Conservation (phyloP, 2,329 filamentous ascomycete species). For the Hymenoscyphus albidus region DNA sequence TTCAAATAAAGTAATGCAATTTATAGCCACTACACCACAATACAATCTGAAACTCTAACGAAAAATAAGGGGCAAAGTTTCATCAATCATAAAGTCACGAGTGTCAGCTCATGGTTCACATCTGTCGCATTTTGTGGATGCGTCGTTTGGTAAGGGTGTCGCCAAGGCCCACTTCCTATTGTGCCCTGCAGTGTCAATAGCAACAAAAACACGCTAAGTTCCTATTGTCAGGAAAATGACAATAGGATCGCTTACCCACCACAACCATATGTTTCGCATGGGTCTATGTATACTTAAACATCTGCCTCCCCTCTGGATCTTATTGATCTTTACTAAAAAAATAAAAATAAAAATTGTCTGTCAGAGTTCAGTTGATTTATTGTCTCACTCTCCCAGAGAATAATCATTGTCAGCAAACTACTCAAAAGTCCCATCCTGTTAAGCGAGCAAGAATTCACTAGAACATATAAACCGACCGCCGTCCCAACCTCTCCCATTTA, state of each 20-base stretch:
- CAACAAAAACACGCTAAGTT: conserved; percentile 6
- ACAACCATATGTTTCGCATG: neutral
- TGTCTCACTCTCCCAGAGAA: neutral
- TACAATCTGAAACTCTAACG: neutral
- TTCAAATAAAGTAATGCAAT: neutral
- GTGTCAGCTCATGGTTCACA: neutral
- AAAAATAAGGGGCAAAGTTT: neutral
- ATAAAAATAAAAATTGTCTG: neutral
- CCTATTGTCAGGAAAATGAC: conserved; percentile 8
- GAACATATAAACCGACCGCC: neutral
- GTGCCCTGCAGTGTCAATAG: conserved; percentile 13
- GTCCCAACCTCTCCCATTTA: neutral
- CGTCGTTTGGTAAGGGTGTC: neutral
- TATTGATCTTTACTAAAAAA: neutral
- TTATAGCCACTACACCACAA: neutral
- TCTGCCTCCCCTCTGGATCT: neutral
- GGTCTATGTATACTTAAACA: neutral
- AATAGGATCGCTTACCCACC: conserved; percentile 8
- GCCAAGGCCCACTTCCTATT: conserved; percentile 14
- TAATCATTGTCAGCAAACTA: neutral
- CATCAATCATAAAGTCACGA: neutral
- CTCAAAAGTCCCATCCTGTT: neutral
- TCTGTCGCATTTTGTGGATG: neutral
- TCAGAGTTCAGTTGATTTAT: neutral
- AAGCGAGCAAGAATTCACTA: neutral